Conservation (phyloP, 192 early-diverging fungal genomes). For the Coemansia sp. region DNA sequence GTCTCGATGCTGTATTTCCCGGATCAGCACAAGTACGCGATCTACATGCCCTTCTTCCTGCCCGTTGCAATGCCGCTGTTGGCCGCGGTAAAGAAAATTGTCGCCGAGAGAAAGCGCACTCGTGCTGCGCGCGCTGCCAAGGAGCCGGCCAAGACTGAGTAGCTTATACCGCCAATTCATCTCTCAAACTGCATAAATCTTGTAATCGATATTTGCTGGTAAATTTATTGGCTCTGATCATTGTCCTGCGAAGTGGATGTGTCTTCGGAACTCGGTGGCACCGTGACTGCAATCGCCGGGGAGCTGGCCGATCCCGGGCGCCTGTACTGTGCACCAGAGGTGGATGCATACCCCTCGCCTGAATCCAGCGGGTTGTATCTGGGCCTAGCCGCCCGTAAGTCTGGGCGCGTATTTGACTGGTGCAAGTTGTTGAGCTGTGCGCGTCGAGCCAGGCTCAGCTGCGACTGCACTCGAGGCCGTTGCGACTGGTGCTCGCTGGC, state of each 20-base stretch:
- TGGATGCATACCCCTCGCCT: no score
- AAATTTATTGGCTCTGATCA: no score
- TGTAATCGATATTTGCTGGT: no score
- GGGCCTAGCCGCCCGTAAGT: no score
- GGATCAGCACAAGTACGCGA: conserved; percentile 94
- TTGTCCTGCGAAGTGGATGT: no score
- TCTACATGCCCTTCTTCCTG: conserved; percentile 94
- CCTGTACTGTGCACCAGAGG: neutral
- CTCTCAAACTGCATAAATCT: no score
- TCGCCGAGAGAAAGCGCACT: neutral
- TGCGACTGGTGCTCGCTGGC: conserved; percentile 4
- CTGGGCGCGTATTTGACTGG: neutral
- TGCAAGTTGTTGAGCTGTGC: neutral
- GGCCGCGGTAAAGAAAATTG: conserved; percentile 44
- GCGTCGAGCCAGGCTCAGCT: neutral
- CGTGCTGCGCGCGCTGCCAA: neutral
- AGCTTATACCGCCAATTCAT: no score
- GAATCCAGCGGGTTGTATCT: no score
- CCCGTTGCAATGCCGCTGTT: conserved; percentile 76
- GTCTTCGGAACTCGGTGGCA: neutral
- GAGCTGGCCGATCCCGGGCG: conserved; percentile 2
- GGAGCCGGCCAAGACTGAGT: neutral
- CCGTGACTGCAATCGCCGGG: conserved; percentile 1
- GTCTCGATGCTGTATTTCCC: conserved; percentile 97
- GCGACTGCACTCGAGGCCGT: neutral